Evolutionary conservation across 2,329 filamentous ascomycete genomes (phyloP), one percentile per base, ranked within the genome.

Genomic region (Westerdykella sp.): DNA sequence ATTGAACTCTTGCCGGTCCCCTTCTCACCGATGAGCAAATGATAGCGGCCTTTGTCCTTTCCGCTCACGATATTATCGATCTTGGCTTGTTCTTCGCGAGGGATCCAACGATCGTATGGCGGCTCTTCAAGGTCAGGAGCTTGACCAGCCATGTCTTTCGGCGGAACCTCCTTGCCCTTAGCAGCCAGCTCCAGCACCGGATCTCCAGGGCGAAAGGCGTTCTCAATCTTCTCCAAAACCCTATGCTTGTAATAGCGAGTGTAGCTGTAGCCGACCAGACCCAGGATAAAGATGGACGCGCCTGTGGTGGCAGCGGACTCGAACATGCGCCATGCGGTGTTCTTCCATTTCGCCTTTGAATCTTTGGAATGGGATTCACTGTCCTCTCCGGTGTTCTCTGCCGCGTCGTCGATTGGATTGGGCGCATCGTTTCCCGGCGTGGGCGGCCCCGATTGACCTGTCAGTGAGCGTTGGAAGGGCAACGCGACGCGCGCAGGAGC

Each of bases 1-100:
- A 98, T 97, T 53, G 87, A 94, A 47, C 87, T 94, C 73, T 98
- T 98, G 6, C 93, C 93, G 0, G 87, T 94, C 5, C 93, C 93
- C 69, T 98, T 97, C 62, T 97, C 93, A 36, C 93, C 93, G 37
- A 97, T 81, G 2, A 98, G 73, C 2, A 98, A 76, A 66, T 93
- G 87, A 61, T 98, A 98, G 61, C 94, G 89, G 10, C 93, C 93
- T 37, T 74, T 73, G 22, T 80, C 74, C 2, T 74, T 69, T 1
- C 93, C 93, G 38, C 77, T 71, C 18, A 98, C 78, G 51, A 98
- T 96, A n/a, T 71, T 73, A 64, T 98, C 84, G 49, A 98, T 83
- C 46, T 77, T 80, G 4, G 71, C 66, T 65, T 98, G 93, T 71
- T 98, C 91, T 12, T 85, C 81, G 22, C 91, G 83, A 50, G 79